Evolutionary conservation across 495 filamentous ascomycete species (phyloP), one percentile per base, ranked within the genome.

Genomic region (Neohortaea acidophila): DNA sequence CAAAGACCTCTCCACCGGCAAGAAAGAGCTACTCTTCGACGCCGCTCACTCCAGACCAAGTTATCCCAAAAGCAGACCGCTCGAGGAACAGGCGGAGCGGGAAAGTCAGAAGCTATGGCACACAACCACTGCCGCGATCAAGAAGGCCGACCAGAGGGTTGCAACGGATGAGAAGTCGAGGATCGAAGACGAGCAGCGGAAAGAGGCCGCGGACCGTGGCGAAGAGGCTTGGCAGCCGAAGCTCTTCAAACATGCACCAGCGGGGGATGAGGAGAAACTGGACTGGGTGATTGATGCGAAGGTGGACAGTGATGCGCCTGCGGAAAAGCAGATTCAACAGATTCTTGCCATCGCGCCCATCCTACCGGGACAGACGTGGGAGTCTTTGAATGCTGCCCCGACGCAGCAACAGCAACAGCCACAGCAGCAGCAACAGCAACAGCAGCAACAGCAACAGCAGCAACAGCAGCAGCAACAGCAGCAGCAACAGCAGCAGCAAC

Each of bases 81-180:
- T 93, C 3, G 72, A 76, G 23, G 85, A 99, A 51, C 89, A 99
- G 56, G 78, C 77, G 8, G 85, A 86, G 37, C 72, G 84, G 10
- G 89, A 99, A 56, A 94, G 85, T 10, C 84, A 91, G 51, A 75
- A 65, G 32, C 60, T 99, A 34, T 99, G 89, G 89, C 59, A 68
- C 14, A 74, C 70, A 29, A 91, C 85, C 1, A 79, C 77, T 9
- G 58, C 75, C 45, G 89, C 86, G 0, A 69, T 99, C 46, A 80
- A 75, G 49, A 71, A 77, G 21, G 69, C 75, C 36, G 83, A 99
- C 51, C 91, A 99, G 52, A 79, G 84, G 48, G 65, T 72, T 9
- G 89, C 89, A 3, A 99, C 89, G 6, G 84, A 87, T 27, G 89
- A 94, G 54, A 99, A 99, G 63, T 84, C 77, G 13, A 81, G 79